Evolutionary conservation across 78 protist species (phyloP).

Genomic region (Cavenderia fasciculata): DNA sequence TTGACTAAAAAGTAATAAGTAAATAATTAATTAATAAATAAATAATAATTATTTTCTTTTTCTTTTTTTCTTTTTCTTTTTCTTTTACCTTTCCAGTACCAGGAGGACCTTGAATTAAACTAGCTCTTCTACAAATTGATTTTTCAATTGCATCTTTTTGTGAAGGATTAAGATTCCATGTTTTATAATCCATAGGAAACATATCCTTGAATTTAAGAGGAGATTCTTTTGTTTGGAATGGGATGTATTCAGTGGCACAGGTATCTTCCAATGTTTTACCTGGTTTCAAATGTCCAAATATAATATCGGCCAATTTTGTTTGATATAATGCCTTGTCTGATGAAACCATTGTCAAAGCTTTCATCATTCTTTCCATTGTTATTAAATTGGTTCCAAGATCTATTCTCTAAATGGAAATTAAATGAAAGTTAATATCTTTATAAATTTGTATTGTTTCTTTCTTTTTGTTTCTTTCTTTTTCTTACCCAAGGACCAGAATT

Average conservation of each 20-base stretch:
- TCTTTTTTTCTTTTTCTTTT: too few species aligned
- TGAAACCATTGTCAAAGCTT: not conserved
- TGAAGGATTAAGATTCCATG: not conserved
- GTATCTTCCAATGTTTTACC: not conserved
- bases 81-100: slow-evolving; percentile 66
- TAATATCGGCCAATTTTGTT: slow-evolving; percentile 11
- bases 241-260: not conserved
- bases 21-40: too few species aligned
- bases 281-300: slow-evolving; percentile 5
- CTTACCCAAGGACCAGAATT: not conserved
- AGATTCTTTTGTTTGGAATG: not conserved
- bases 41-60: too few species aligned
- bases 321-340: not conserved
- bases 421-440: not conserved
- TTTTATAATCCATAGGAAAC: not conserved
- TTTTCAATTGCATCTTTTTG: not conserved
- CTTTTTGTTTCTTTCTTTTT: not conserved
- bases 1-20: too few species aligned
- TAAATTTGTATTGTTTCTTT: not conserved
- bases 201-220: not conserved
- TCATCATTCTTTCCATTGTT: slow-evolving; percentile 19
- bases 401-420: slow-evolving; percentile 4
- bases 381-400: slow-evolving; percentile 9
- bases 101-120: slow-evolving; percentile 45
- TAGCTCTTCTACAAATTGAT: not conserved